Base-by-base conservation (phyloP, 768 basidiomycete species). In the Nidularia sp. region DNA sequence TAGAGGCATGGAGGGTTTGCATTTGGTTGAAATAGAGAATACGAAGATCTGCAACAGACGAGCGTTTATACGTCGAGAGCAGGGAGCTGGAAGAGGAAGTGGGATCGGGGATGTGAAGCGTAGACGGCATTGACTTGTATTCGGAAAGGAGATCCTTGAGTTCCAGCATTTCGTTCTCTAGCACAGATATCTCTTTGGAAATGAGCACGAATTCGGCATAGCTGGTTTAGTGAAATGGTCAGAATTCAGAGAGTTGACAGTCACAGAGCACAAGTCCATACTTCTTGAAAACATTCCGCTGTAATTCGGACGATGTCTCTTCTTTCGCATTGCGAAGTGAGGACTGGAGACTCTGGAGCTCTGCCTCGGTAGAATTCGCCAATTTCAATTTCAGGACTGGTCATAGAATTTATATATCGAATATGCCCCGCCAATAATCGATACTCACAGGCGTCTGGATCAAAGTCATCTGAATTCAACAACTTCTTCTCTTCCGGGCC, bases 141-240 rank as follows among this genome's bases (percentile, higher is more conserved):
- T 99, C 97, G 9, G 90, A 86, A 3, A 98, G 77, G 5, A 89
- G 81, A 51, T 95, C 93, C 67, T 97, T 98, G 66, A 99, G 83
- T 62, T 98, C 95, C 32, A 98, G 80, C 88, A 98, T 91, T 67
- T 98, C 95, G 62, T 94, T 95, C 73, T 99, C 97, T 29, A 99
- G 81, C 1, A 90, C 87, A 29, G 90, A 87, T 50, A 99, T 96
- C 70, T 98, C 97, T 64, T 98, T 98, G 3, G 97, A 97, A 18
- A 99, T 91, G 51, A 88, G 78, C 29, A 99, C 91, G 64, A 98
- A 98, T 66, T 98, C 93, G 45, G 94, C 90, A 63, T 98, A 98
- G 70, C 96, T 98, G 61, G 25, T 9, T 32, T 13, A 29, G 7
- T 41, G 2, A 18, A 12, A 34, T 31, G 34, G 3, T 25, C 25